phyloP scores from a whole-genome alignment of 2,329 filamentous ascomycete species.

The Byssochlamys sp. region DNA sequence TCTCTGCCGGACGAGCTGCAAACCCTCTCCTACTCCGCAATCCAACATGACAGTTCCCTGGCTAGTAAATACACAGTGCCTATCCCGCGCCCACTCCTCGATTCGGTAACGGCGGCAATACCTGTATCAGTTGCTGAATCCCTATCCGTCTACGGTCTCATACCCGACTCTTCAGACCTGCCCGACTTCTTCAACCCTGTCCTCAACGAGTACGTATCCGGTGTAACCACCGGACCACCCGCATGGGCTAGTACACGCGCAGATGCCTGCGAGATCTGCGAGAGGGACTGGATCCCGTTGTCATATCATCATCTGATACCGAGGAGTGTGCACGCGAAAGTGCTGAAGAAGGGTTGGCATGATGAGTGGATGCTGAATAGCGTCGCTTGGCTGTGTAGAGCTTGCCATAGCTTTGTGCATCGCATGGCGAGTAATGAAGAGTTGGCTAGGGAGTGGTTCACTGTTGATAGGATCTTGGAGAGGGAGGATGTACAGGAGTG shows the following conservation, averaged over 20 bases:
- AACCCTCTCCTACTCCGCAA: slow-evolving; percentile 50
- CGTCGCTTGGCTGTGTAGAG: slow-evolving; percentile 77
- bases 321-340: slow-evolving; percentile 65
- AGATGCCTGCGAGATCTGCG: slow-evolving; percentile 64
- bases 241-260: slow-evolving; percentile 50
- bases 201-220: slow-evolving; percentile 52
- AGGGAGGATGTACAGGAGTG: slow-evolving; percentile 64
- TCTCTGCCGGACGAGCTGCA: slow-evolving; percentile 54
- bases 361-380: slow-evolving; percentile 63
- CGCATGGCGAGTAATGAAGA: slow-evolving; percentile 66
- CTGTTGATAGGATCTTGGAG: slow-evolving; percentile 58
- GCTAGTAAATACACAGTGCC: slow-evolving; percentile 50
- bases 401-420: slow-evolving; percentile 77
- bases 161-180: slow-evolving; percentile 39
- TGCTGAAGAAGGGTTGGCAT: slow-evolving; percentile 69
- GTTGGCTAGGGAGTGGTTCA: slow-evolving; percentile 62
- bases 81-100: slow-evolving; percentile 43
- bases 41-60: slow-evolving; percentile 42
- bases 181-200: slow-evolving; percentile 53
- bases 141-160: slow-evolving; percentile 56
- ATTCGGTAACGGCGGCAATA: slow-evolving; percentile 45
- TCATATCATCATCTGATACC: slow-evolving; percentile 83
- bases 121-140: slow-evolving; percentile 57
- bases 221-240: slow-evolving; percentile 53
- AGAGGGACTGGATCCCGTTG: slow-evolving; percentile 61